Conservation (phyloP, 805 yeast species). For the Sugiyamaella americana region DNA sequence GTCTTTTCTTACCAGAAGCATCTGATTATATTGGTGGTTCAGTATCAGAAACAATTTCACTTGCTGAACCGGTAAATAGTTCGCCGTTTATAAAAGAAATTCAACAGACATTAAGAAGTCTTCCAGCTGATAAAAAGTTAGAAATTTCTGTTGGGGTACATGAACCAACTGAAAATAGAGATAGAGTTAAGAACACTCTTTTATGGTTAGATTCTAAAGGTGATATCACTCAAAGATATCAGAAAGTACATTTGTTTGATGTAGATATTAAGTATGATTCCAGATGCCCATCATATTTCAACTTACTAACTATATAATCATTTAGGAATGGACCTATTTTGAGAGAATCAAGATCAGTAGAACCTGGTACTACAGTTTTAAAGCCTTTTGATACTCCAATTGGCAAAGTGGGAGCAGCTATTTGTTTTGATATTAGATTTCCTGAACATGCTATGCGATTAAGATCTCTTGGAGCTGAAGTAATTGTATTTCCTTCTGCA, state of each 20-base stretch:
- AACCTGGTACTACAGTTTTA: constrained; percentile 58
- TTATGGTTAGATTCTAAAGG: constrained; percentile 68
- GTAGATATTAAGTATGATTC: constrained; percentile 57
- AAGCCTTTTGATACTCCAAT: constrained; percentile 53
- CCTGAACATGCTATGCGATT: constrained; percentile 70
- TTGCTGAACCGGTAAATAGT: constrained; percentile 46
- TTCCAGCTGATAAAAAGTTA: constrained; percentile 40
- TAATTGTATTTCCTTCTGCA: constrained; percentile 83
- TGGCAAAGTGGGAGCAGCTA: constrained; percentile 39
- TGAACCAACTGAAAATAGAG: constrained; percentile 47
- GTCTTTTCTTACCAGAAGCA: constrained; percentile 89
- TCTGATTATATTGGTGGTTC: constrained; percentile 71
- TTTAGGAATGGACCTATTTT: constrained; percentile 69
- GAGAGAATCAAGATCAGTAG: constrained; percentile 72
- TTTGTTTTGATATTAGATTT: constrained; percentile 80
- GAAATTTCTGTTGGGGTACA: constrained; percentile 85
- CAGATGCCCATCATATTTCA: neutral
- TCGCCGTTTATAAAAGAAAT: constrained; percentile 38
- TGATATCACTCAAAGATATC: constrained; percentile 60
- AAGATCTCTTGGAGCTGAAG: constrained; percentile 64
- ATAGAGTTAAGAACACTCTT: constrained; percentile 62
- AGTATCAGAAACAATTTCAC: constrained; percentile 54
- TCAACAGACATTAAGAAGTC: constrained; percentile 40
- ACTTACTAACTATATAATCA: no score
- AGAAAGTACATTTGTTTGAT: constrained; percentile 84